Percentiles rank a stretch among this genome's conserved stretches.
These are phyloP conservation scores for Eimeria falciformis DNA, from an alignment of 169 alveolate genomes.

Conservation along the genomic window DNA sequence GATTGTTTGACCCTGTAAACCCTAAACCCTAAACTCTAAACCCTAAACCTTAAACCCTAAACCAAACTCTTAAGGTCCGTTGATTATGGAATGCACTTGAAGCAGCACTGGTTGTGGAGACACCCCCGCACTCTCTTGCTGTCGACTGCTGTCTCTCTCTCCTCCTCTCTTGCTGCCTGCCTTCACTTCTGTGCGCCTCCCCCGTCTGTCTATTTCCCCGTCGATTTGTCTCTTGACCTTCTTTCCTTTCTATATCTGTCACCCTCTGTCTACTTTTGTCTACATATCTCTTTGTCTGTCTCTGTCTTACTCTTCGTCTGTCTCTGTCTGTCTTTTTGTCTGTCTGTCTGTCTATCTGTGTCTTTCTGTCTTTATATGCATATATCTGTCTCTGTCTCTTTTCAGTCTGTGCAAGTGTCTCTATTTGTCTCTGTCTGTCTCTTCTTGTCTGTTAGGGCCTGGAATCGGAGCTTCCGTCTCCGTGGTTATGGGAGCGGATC, in stretches of 20 bases:
- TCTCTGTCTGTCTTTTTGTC: background rate
- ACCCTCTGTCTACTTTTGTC: background rate
- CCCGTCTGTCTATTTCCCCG: no score
- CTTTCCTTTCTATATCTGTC: no score
- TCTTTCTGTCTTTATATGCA: constrained; percentile 6
- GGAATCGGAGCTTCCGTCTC: constrained; percentile 73
- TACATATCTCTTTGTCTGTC: background rate
- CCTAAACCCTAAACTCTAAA: no score
- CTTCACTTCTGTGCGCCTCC: no score
- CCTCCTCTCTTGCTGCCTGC: no score
- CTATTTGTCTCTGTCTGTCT: background rate
- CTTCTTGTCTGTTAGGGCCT: constrained; percentile 65
- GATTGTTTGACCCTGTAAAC: constrained; percentile 56
- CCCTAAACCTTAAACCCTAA: no score
- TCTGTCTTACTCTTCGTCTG: background rate
- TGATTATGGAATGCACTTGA: no score
- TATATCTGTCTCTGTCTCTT: background rate
- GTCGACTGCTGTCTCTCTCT: no score
- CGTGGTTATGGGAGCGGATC: constrained; percentile 75
- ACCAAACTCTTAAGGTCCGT: no score
- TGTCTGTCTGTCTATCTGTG: background rate
- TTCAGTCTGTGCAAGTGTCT: background rate
- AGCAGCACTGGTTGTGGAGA: no score
- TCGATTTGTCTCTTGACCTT: no score
- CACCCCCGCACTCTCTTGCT: no score